Evolutionary conservation across 1,139 yeast genomes (phyloP).

Genomic region (Kodamaea sp.): DNA sequence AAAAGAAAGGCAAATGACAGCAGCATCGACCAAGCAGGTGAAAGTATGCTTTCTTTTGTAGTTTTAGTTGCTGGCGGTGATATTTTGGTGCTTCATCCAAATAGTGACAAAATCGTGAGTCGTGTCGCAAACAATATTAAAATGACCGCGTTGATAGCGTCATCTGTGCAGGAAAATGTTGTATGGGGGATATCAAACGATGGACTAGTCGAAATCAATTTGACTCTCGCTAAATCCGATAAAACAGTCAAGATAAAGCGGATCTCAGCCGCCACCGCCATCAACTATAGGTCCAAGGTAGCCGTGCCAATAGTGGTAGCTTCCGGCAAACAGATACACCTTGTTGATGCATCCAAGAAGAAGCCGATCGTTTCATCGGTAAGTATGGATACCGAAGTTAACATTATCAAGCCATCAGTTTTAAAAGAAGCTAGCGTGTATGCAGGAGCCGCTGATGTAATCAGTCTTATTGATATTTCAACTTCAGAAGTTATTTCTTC

Average conservation of each 20-base stretch:
- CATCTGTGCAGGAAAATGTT: conserved; percentile 5
- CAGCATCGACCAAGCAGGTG: conserved; percentile 2
- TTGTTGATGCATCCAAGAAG: conserved; percentile 14
- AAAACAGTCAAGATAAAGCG: conserved; percentile 7
- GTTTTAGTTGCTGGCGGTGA: conserved; percentile 28
- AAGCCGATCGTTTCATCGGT: conserved; percentile 6
- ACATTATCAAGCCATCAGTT: conserved; percentile 7
- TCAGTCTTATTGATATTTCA: background rate
- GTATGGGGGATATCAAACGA: conserved; percentile 14
- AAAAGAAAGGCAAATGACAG: conserved; percentile 14
- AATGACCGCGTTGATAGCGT: conserved; percentile 17
- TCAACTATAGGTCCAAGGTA: conserved; percentile 10
- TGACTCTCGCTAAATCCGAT: too few species aligned
- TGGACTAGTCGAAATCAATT: too few species aligned
- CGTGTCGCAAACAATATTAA: conserved; percentile 28
- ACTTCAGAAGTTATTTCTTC: background rate
- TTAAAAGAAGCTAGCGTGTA: conserved; percentile 8
- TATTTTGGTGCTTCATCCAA: conserved; percentile 41
- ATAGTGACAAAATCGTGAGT: conserved; percentile 29
- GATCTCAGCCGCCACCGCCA: conserved; percentile 8
- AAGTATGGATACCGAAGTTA: background rate
- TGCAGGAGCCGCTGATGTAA: conserved; percentile 1
- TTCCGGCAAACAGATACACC: conserved; percentile 5
- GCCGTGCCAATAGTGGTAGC: conserved; percentile 11
- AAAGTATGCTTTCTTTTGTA: background rate